Evolutionary conservation across 495 filamentous ascomycete species (phyloP).

Genomic region (Parmelia sp.): DNA sequence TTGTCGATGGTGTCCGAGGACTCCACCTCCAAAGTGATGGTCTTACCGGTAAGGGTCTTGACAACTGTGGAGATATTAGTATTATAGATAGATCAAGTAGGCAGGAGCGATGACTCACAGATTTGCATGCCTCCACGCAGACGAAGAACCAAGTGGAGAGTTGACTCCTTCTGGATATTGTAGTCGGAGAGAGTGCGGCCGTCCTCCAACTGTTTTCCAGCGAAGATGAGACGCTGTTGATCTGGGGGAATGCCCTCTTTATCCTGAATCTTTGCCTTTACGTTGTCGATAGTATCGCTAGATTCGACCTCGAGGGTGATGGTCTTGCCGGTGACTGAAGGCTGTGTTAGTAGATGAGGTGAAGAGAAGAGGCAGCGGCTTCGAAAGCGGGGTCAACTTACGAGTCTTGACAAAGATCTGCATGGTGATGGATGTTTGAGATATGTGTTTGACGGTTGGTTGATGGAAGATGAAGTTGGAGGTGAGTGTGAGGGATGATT

Average conservation of each 20-base stretch:
- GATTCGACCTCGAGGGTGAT: slow-evolving; percentile 99
- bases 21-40: slow-evolving; percentile 97
- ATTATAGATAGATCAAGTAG: slow-evolving; percentile 9
- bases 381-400: slow-evolving; percentile 47
- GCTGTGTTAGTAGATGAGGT: slow-evolving; percentile 26
- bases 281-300: slow-evolving; percentile 96
- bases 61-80: slow-evolving; percentile 48
- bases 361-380: slow-evolving; percentile 9
- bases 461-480: slow-evolving; percentile 19
- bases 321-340: slow-evolving; percentile 87
- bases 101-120: slow-evolving; percentile 51
- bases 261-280: slow-evolving; percentile 98
- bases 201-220: slow-evolving; percentile 96
- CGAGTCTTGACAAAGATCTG: slow-evolving; percentile 98
- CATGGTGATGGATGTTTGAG: slow-evolving; percentile 46
- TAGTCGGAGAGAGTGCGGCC: slow-evolving; percentile 95
- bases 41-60: slow-evolving; percentile 93
- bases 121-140: slow-evolving; percentile 99
- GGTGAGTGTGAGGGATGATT: slow-evolving; percentile 15
- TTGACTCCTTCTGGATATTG: slow-evolving; percentile 98
- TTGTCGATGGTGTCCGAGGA: slow-evolving; percentile 96
- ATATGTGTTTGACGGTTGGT: neutral
- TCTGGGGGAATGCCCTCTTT: slow-evolving; percentile 99
- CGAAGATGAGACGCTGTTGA: slow-evolving; percentile 97
- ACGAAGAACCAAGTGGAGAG: slow-evolving; percentile 91